Evolutionary conservation across 2,329 filamentous ascomycete genomes (phyloP), one percentile per base, ranked within the genome.

Genomic region (Colletotrichum tamarilloi): DNA sequence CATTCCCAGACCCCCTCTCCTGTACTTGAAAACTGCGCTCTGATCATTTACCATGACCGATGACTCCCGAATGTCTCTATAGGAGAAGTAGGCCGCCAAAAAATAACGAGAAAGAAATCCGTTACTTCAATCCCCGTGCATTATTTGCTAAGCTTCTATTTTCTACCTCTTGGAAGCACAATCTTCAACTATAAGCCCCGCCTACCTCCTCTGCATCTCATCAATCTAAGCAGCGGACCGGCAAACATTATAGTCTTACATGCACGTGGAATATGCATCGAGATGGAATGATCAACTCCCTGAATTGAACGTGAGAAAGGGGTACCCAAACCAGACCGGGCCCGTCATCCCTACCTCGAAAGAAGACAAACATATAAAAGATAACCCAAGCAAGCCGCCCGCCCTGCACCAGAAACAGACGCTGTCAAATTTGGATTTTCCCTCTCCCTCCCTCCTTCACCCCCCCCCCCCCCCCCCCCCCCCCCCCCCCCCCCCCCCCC

Each of bases 311-410:
- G 30, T 59, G 30, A 35, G 42, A 49, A 57, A 68, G 32, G 11
- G 22, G 67, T 46, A 52, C 65, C 38, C 69, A 69, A n/a, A 19
- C 58, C 65, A 68, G 58, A 60, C 32, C 65, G 63, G 55, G 42
- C 42, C 19, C 42, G n/a, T 49, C 42, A 4, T 32, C 38, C 32
- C 59, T 35, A 35, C 42, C 14, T 16, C 12, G 42, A 24, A 52
- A n/a, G 63, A 26, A 35, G 8, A 19, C 11, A 46, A 46, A 55
- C 42, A 6, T 9, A 38, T 53, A 6, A n/a, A 30, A 30, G 14
- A 22, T 28, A 28, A 49, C 52, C 62, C 62, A 64, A 55, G 46
- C 62, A 64, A 55, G 46, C 49, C 49, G 24, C 46, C 49, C 49
- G 62, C 46, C 22, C 19, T 22, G 42, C 12, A 55, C 46, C 14